phyloP scores from a whole-genome alignment of 1,284 basidiomycete genomes.

The Fistulinella cinereoalba region DNA sequence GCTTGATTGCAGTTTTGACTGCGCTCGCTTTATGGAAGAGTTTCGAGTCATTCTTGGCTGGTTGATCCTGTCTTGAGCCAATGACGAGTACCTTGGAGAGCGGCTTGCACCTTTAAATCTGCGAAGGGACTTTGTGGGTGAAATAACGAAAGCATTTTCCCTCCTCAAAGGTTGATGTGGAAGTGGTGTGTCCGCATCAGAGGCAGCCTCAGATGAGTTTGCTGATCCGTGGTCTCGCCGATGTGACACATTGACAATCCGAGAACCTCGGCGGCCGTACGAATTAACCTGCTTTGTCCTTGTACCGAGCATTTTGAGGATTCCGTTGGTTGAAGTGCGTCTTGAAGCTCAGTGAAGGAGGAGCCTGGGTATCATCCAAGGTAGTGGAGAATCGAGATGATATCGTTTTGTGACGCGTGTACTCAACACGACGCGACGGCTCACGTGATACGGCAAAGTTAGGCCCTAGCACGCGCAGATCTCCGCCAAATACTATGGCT shows the following conservation, averaged over 20 bases:
- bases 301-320: slow-evolving; percentile 51
- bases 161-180: slow-evolving; percentile 12
- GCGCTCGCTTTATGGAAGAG: slow-evolving; percentile 10
- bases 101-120: slow-evolving; percentile 10
- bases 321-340: no score
- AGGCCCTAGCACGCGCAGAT: not conserved
- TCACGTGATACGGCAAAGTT: slow-evolving; percentile 23
- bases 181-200: slow-evolving; percentile 7
- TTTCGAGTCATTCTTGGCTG: slow-evolving; percentile 8
- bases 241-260: slow-evolving; percentile 55
- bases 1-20: slow-evolving; percentile 13
- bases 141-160: slow-evolving; percentile 27
- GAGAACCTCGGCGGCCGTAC: slow-evolving; percentile 64
- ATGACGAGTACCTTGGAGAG: slow-evolving; percentile 18
- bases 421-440: slow-evolving; percentile 18
- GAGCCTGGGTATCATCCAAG: no score
- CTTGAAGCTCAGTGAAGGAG: no score
- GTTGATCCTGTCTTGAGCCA: slow-evolving; percentile 14
- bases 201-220: slow-evolving; percentile 14
- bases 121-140: slow-evolving; percentile 19
- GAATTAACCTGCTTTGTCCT: slow-evolving; percentile 68
- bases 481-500: slow-evolving; percentile 48
- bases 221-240: slow-evolving; percentile 27
- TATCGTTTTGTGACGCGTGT: no score
- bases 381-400: no score